Base-by-base conservation (phyloP, 164 flowering plant genomes). In the Hamamelis virginiana region DNA sequence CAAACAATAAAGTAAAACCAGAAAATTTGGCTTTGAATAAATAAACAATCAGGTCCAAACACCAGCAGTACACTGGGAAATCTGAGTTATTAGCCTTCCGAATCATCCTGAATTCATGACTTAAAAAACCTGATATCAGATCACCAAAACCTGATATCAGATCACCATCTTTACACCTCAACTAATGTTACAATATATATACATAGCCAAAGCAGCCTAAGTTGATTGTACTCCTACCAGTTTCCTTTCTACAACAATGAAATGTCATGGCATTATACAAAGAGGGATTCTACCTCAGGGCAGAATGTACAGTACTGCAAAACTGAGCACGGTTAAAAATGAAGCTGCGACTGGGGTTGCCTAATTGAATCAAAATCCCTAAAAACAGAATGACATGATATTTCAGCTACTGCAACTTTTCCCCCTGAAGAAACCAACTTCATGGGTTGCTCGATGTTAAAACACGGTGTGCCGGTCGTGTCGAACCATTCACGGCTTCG, bases 401-500 rank as follows among this genome's bases (percentile, higher is more conserved):
- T 51, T 27, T 14, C 58, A 46, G 23, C 41, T 56, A 8, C 63
- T 53, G 58, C 28, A 58, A 44, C 26, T 64, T 43, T n/a, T n/a
- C 46, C 15, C 66, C 48, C 50, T 62, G 10, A 27, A 26, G 45
- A 38, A 26, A 62, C 44, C 52, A 38, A 52, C 21, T 23, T 77
- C 71, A 74, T 9, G 58, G 41, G 43, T 67, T 72, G 59, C 67
- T 41, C 4, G 70, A 46, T 46, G 76, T 46, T 56, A 41, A 59
- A 27, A 26, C 45, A 22, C 69, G 82, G 25, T 78, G 73, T 16
- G 75, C 33, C 10, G 80, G 58, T 65, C 86, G 71, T 5, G 69
- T 48, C 38, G 83, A 84, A 23, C 81, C 76, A 55, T 76, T 88
- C 72, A 93, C 65, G 33, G 90, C 93, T 78, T 86, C 95, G 58